phyloP scores from a whole-genome alignment of 1,284 basidiomycete species.

The Inonotus obliquus region DNA sequence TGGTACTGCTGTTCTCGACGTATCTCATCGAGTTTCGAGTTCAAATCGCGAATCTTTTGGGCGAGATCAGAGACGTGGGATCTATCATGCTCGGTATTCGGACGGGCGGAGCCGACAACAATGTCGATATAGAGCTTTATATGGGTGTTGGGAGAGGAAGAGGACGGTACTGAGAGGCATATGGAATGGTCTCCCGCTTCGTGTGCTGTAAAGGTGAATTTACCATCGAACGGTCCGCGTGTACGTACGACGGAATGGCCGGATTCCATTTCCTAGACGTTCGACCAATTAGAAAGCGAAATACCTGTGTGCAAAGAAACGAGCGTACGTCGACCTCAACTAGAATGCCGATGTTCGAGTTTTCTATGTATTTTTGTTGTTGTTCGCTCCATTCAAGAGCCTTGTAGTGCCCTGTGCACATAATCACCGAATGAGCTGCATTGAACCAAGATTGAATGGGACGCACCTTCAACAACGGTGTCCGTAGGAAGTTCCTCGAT shows the following conservation, averaged over 20 bases:
- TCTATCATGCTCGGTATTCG: constrained; percentile 78
- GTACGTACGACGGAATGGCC: constrained; percentile 81
- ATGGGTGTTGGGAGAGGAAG: constrained; percentile 74
- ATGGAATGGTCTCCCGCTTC: constrained; percentile 96
- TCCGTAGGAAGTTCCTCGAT: constrained; percentile 96
- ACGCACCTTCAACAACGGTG: constrained; percentile 90
- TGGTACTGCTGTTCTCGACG: constrained; percentile 97
- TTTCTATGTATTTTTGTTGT: constrained; percentile 63
- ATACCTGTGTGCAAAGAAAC: constrained; percentile 20
- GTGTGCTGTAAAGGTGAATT: constrained; percentile 97
- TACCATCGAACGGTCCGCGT: constrained; percentile 83
- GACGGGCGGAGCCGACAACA: constrained; percentile 82
- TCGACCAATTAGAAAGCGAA: constrained; percentile 5
- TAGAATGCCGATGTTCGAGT: constrained; percentile 81
- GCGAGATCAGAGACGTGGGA: constrained; percentile 87
- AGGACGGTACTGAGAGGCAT: constrained; percentile 87
- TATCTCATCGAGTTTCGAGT: constrained; percentile 89
- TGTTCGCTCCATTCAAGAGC: constrained; percentile 88
- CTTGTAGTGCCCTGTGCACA: constrained; percentile 75
- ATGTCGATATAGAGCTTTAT: constrained; percentile 95
- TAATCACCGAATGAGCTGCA: neutral
- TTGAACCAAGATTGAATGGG: neutral
- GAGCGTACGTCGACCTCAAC: constrained; percentile 84
- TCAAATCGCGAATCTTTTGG: constrained; percentile 84
- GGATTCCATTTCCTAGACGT: constrained; percentile 67